phyloP scores from a whole-genome alignment of 2,329 filamentous ascomycete genomes.

The Aureobasidium sp. region DNA sequence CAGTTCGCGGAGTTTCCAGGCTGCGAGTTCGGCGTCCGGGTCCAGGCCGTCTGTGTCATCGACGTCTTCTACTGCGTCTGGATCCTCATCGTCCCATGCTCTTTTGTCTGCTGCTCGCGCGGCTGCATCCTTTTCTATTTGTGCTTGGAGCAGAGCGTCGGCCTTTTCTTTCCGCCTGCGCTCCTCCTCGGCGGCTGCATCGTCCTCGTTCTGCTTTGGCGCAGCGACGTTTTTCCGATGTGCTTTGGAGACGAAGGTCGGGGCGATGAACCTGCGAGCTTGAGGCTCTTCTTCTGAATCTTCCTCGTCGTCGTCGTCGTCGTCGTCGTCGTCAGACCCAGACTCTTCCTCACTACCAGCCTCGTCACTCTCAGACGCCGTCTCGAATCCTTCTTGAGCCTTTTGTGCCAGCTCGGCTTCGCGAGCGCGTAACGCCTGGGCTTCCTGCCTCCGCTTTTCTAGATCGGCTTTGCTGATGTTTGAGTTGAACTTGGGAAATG shows the following conservation, averaged over 20 bases:
- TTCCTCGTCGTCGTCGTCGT: constrained; percentile 46
- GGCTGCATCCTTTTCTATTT: constrained; percentile 73
- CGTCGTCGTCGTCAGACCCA: constrained; percentile 22
- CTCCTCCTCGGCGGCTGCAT: constrained; percentile 43
- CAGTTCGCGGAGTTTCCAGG: constrained; percentile 90
- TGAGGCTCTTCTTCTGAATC: constrained; percentile 55
- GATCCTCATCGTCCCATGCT: constrained; percentile 71
- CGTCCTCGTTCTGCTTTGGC: constrained; percentile 25
- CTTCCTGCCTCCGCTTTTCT: constrained; percentile 24
- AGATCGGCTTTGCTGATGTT: constrained; percentile 39
- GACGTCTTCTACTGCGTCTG: constrained; percentile 57
- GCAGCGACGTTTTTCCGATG: constrained; percentile 43
- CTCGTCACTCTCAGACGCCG: constrained; percentile 42
- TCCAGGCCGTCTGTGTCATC: constrained; percentile 86
- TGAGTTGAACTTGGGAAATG: constrained; percentile 38
- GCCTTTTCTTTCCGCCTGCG: constrained; percentile 61
- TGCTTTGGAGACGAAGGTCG: constrained; percentile 60
- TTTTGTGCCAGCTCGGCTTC: constrained; percentile 32
- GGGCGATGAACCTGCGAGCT: constrained; percentile 52
- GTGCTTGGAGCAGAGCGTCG: constrained; percentile 77
- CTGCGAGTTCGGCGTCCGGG: constrained; percentile 78
- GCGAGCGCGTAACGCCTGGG: constrained; percentile 21
- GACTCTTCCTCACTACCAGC: constrained; percentile 29
- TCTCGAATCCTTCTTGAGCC: constrained; percentile 55
- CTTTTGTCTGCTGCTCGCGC: constrained; percentile 70